phyloP scores from a whole-genome alignment of 192 early-diverging fungal genomes.

The Entomortierella parvispora region DNA sequence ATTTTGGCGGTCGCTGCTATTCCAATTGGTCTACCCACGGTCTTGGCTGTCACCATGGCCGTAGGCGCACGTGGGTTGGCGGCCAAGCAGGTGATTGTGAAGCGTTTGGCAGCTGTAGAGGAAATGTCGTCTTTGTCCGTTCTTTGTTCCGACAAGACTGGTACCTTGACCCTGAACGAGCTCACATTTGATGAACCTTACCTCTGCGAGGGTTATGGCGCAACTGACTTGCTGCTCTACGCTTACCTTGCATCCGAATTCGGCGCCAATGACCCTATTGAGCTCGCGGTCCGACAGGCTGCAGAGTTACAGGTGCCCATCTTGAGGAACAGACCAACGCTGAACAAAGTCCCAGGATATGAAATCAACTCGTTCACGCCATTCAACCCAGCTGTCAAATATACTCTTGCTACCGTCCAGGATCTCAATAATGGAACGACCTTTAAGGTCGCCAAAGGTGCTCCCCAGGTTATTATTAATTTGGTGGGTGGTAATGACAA shows the following conservation, averaged over 20 bases:
- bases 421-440: slow-evolving; percentile 58
- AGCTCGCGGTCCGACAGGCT: slow-evolving; percentile 75
- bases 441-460: slow-evolving; percentile 78
- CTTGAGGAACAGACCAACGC: slow-evolving; percentile 51
- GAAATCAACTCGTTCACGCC: slow-evolving; percentile 73
- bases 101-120: slow-evolving; percentile 84
- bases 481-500: slow-evolving; percentile 60
- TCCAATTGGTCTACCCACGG: slow-evolving; percentile 82
- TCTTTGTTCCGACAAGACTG: slow-evolving; percentile 76
- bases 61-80: slow-evolving; percentile 80
- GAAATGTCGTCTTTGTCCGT: slow-evolving; percentile 79
- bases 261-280: slow-evolving; percentile 81
- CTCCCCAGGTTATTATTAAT: slow-evolving; percentile 75
- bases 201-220: slow-evolving; percentile 48
- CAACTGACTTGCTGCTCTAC: slow-evolving; percentile 71
- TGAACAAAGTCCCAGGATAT: slow-evolving; percentile 73
- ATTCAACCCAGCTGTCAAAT: slow-evolving; percentile 78
- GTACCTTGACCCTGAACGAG: slow-evolving; percentile 81
- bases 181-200: slow-evolving; percentile 81
- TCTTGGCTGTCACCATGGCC: slow-evolving; percentile 90
- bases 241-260: slow-evolving; percentile 75
- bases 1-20: slow-evolving; percentile 82
- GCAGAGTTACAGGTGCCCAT: slow-evolving; percentile 60
- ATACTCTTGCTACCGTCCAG: slow-evolving; percentile 71
- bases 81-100: slow-evolving; percentile 79